Conservation (phyloP, 257 asterid species). For the Fraxinus excelsior region DNA sequence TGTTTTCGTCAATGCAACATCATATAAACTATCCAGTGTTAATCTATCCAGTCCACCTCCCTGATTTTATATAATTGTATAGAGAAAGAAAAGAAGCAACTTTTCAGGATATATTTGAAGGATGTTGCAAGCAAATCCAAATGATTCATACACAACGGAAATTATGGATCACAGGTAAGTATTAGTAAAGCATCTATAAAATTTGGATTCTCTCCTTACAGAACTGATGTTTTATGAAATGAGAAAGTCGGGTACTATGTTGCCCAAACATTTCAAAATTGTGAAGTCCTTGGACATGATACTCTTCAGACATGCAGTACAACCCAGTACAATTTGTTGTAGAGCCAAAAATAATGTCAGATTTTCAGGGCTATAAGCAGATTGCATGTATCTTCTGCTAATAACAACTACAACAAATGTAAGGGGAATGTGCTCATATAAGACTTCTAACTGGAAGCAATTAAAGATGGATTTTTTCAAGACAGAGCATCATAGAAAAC, state of each 20-base stretch:
- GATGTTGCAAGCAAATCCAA: background rate
- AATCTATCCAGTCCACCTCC: slow-evolving; percentile 59
- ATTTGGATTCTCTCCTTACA: background rate
- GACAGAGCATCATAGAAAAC: background rate
- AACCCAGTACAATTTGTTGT: background rate
- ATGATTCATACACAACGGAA: background rate
- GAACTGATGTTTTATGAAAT: background rate
- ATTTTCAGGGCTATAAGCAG: background rate
- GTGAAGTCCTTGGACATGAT: background rate
- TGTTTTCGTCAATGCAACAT: slow-evolving; percentile 40
- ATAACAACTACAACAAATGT: background rate
- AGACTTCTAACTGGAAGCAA: background rate
- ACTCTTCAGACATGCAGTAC: background rate
- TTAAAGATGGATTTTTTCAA: background rate
- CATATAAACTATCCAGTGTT: slow-evolving; percentile 61
- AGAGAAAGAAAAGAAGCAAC: slow-evolving; percentile 6
- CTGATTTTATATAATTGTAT: slow-evolving; percentile 33
- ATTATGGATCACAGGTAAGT: background rate
- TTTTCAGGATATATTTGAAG: background rate
- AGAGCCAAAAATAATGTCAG: background rate
- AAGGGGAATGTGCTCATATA: background rate
- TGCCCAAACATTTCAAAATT: background rate
- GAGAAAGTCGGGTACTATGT: background rate
- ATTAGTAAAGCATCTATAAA: background rate
- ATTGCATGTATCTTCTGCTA: background rate